These are phyloP conservation scores for Pelargonium fulgidum DNA, from an alignment of 441 rosid genomes.

Conservation along the genomic window DNA sequence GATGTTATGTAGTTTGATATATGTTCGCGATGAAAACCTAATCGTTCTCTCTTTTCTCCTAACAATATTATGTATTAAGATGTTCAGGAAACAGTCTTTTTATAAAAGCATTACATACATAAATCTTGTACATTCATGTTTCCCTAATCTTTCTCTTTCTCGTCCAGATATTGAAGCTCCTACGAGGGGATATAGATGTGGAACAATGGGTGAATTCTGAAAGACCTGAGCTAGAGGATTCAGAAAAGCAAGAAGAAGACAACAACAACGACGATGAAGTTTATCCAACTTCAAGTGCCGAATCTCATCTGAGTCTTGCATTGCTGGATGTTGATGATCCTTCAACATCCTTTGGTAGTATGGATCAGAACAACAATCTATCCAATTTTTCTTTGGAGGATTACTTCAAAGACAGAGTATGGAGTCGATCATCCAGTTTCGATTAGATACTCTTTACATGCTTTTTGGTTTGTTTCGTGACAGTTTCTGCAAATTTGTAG, in stretches of 20 bases:
- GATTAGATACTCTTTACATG: conserved; percentile 23
- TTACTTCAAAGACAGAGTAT: conserved; percentile 35
- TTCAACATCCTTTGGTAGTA: conserved; percentile 51
- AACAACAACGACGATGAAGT: conserved; percentile 51
- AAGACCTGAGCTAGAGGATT: conserved; percentile 12
- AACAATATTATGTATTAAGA: no score
- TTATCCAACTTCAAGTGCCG: conserved; percentile 56
- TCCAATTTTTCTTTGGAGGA: conserved; percentile 37
- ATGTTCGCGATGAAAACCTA: no score
- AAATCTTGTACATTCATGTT: background rate
- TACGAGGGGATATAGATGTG: conserved; percentile 42
- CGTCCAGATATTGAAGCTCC: conserved; percentile 52
- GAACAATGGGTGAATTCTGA: conserved; percentile 27
- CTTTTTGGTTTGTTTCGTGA: background rate
- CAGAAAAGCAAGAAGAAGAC: conserved; percentile 39
- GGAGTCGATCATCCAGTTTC: conserved; percentile 62
- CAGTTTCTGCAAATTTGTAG: background rate
- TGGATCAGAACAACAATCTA: conserved; percentile 39
- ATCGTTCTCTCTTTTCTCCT: no score
- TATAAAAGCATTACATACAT: no score
- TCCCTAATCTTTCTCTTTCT: background rate
- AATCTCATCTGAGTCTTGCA: conserved; percentile 53
- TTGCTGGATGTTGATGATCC: conserved; percentile 65
- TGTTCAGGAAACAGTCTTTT: no score
- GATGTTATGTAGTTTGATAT: no score